Conservation (phyloP, 257 asterid genomes). For the Solanum microdontum region DNA sequence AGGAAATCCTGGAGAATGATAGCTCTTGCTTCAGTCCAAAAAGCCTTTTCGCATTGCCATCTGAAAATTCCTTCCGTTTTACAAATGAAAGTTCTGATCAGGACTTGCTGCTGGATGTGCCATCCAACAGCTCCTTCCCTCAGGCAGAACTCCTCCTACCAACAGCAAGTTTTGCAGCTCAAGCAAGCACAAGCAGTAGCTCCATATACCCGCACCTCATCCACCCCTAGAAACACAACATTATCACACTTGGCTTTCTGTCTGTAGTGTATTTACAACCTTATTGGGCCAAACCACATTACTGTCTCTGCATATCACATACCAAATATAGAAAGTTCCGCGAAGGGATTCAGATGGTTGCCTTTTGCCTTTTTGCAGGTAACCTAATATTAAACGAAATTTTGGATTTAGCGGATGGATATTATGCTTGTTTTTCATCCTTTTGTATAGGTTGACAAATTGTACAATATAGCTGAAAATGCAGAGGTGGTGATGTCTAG, state of each 20-base stretch:
- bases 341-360: background rate
- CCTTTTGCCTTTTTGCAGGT: slow-evolving; percentile 1
- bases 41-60: slow-evolving; percentile 40
- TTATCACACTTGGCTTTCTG: background rate
- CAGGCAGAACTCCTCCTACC: slow-evolving; percentile 67
- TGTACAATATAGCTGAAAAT: slow-evolving; percentile 9
- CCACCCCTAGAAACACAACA: slow-evolving; percentile 21
- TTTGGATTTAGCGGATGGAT: background rate
- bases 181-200: slow-evolving; percentile 58
- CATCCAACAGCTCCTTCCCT: slow-evolving; percentile 55
- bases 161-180: slow-evolving; percentile 35
- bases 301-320: background rate
- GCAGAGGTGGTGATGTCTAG: slow-evolving; percentile 1
- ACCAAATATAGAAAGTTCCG: background rate
- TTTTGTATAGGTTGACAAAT: slow-evolving; percentile 7
- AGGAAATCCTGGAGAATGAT: slow-evolving; percentile 33
- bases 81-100: slow-evolving; percentile 42
- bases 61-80: slow-evolving; percentile 32
- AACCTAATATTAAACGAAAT: background rate
- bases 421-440: background rate
- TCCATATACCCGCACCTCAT: slow-evolving; percentile 32
- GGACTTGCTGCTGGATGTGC: slow-evolving; percentile 67
- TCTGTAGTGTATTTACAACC: background rate
- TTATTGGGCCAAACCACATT: background rate
- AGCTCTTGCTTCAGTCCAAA: slow-evolving; percentile 37